These are phyloP conservation scores for Verticillium nonalfalfae DNA, from an alignment of 2,329 filamentous ascomycete species.

Conservation along the genomic window DNA sequence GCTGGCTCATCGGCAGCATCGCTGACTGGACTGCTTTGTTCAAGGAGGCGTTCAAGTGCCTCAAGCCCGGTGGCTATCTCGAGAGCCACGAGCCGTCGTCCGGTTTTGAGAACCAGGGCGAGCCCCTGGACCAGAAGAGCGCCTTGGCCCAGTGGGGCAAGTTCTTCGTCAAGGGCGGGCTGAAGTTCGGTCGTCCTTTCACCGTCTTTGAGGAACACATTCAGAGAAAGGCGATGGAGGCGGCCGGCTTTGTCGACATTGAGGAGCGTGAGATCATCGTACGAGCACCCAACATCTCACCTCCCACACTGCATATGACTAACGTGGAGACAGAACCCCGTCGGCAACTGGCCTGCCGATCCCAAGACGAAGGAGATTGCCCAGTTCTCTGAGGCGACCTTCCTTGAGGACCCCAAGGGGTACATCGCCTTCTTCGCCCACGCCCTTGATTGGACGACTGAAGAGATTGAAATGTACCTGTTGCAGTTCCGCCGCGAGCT, in stretches of 20 bases:
- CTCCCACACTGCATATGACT: background rate
- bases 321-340: background rate
- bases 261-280: background rate
- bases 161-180: constrained; percentile 22
- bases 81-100: constrained; percentile 32
- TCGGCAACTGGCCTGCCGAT: background rate
- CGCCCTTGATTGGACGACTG: background rate
- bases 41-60: constrained; percentile 14
- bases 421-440: background rate
- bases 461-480: background rate
- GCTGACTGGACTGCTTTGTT: constrained; percentile 9
- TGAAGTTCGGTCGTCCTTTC: constrained; percentile 21
- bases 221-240: constrained; percentile 19
- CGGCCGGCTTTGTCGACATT: background rate
- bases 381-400: background rate
- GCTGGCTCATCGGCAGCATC: constrained; percentile 19
- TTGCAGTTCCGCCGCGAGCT: background rate
- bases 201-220: constrained; percentile 18
- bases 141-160: constrained; percentile 23
- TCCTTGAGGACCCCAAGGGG: background rate
- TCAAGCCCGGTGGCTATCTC: constrained; percentile 43
- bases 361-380: background rate
- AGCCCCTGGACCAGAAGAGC: constrained; percentile 15
- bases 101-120: constrained; percentile 18
- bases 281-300: background rate